Evolutionary conservation across 1,139 yeast genomes (phyloP).

Genomic region (Hemisphaericaspora xylofermentans): DNA sequence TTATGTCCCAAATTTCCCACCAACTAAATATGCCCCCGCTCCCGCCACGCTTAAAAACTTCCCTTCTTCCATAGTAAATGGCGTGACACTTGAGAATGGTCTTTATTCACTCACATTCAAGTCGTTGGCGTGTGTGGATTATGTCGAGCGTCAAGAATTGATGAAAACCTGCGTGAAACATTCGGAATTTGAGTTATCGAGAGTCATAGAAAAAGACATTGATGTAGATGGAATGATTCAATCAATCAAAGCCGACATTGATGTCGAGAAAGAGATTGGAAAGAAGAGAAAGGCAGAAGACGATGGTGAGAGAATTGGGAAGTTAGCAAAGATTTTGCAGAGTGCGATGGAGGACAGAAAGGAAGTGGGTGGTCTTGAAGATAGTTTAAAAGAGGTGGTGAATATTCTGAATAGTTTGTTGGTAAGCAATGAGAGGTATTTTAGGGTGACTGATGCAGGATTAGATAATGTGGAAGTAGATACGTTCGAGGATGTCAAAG

Average conservation of each 20-base stretch:
- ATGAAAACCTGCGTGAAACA: conserved; percentile 20
- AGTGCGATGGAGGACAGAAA: conserved; percentile 7
- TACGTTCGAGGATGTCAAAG: conserved; percentile 26
- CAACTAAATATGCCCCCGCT: conserved; percentile 34
- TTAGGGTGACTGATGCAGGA: not conserved
- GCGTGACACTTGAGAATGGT: conserved; percentile 48
- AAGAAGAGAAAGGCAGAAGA: conserved; percentile 4
- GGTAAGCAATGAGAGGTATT: not conserved
- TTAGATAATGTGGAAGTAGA: conserved; percentile 12
- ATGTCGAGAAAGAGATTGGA: conserved; percentile 22
- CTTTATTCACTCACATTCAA: conserved; percentile 44
- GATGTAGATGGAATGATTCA: conserved; percentile 19
- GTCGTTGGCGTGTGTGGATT: conserved; percentile 38
- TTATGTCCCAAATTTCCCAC: conserved; percentile 15
- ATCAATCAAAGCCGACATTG: not conserved
- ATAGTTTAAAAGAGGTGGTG: not conserved
- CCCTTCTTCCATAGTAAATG: conserved; percentile 44
- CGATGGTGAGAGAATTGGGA: conserved; percentile 4
- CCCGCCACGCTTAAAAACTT: conserved; percentile 34
- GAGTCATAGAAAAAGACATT: conserved; percentile 22
- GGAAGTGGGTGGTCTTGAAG: conserved; percentile 1
- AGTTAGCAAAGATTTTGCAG: conserved; percentile 9
- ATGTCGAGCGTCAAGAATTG: conserved; percentile 39
- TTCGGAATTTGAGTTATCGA: conserved; percentile 16
- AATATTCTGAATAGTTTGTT: not conserved